phyloP scores from a whole-genome alignment of 192 early-diverging fungal species.

The Glomus cerebriforme region DNA sequence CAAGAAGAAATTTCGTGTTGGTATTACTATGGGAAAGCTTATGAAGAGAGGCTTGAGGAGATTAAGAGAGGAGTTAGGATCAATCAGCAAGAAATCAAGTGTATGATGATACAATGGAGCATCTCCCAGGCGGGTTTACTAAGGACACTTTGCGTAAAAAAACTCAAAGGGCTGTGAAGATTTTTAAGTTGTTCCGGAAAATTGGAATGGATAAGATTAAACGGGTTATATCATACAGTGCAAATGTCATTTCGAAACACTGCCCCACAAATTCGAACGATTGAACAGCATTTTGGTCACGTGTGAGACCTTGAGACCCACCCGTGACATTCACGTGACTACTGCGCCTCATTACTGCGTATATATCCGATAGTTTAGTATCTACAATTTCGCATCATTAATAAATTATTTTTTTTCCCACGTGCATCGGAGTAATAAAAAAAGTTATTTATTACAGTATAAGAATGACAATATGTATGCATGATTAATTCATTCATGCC shows the following conservation, averaged over 20 bases:
- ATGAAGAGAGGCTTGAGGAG: not conserved
- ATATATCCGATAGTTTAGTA: no score
- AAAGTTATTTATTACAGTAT: no score
- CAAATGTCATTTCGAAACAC: not conserved
- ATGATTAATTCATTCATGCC: no score
- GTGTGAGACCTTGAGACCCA: not conserved
- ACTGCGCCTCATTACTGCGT: no score
- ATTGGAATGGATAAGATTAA: conserved; percentile 12
- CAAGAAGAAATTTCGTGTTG: conserved; percentile 15
- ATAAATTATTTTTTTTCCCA: no score
- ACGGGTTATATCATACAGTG: no score
- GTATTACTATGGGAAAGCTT: conserved; percentile 17
- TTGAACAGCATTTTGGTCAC: not conserved
- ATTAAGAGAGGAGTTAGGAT: conserved; percentile 2
- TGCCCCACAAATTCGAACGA: no score
- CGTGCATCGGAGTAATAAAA: no score
- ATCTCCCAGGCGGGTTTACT: not conserved
- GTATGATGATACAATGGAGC: conserved; percentile 5
- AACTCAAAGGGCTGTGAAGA: conserved; percentile 9
- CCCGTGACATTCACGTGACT: not conserved
- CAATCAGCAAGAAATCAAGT: not conserved
- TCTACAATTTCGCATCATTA: no score
- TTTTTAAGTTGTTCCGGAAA: conserved; percentile 4
- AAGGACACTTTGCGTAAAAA: conserved; percentile 16
- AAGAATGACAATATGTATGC: no score